phyloP scores from a whole-genome alignment of 305 asterid species.

The Fraxinus dipetala region DNA sequence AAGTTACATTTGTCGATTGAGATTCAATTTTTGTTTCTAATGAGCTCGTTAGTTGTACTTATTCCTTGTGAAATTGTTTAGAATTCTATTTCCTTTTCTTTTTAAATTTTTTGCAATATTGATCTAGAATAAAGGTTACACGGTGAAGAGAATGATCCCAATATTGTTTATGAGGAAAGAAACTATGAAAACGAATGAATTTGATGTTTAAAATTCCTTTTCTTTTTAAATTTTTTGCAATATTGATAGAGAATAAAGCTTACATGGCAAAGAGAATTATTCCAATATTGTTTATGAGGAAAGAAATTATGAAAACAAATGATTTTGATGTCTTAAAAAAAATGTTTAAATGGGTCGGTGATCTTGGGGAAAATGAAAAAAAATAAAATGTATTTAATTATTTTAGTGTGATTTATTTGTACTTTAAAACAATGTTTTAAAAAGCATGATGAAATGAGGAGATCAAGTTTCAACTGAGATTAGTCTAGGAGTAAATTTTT shows the following conservation, averaged over 20 bases:
- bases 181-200: neutral
- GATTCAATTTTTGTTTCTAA: neutral
- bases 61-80: too few species aligned
- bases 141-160: neutral
- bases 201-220: neutral
- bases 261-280: neutral
- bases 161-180: neutral
- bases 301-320: too few species aligned
- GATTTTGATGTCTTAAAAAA: neutral
- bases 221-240: neutral
- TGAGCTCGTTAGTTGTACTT: too few species aligned
- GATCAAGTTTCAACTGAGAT: too few species aligned
- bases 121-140: neutral
- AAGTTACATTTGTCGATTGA: neutral
- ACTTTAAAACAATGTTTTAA: too few species aligned
- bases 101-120: neutral
- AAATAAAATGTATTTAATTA: too few species aligned
- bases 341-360: neutral
- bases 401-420: neutral
- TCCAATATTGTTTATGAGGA: neutral
- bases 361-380: neutral
- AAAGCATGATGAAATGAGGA: too few species aligned
- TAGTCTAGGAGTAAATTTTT: too few species aligned
- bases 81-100: too few species aligned
- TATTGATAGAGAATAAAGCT: neutral